Evolutionary conservation across 306 rosid genomes (phyloP).

Genomic region (Prinsepia uniflora): DNA sequence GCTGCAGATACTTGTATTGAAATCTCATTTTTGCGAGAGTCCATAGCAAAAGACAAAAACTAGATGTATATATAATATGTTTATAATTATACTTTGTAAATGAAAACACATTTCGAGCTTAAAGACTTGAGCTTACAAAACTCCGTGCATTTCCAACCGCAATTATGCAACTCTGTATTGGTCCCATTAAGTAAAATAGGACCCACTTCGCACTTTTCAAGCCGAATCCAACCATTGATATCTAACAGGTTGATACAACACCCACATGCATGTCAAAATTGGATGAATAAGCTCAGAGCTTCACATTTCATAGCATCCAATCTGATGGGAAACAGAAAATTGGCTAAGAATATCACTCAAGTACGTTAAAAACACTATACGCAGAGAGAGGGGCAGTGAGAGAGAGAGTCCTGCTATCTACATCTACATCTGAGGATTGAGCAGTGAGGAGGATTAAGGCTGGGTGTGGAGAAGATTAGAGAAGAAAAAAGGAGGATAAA

Average conservation of each 20-base stretch:
- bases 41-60: not conserved
- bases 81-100: not conserved
- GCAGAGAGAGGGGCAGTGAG: not conserved
- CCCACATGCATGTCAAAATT: not conserved
- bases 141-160: too few species aligned
- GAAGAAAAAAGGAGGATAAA: not conserved
- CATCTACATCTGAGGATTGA: not conserved
- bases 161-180: too few species aligned
- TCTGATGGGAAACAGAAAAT: not conserved
- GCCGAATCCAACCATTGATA: not conserved
- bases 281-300: not conserved
- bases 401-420: not conserved
- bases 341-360: not conserved
- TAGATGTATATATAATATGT: not conserved
- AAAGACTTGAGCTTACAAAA: too few species aligned
- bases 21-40: not conserved
- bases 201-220: not conserved
- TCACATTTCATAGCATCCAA: slow-evolving; percentile 1
- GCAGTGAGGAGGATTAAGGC: not conserved
- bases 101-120: not conserved
- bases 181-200: not conserved
- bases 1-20: slow-evolving; percentile 36
- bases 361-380: slow-evolving; percentile 9
- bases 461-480: not conserved
- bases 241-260: too few species aligned